phyloP scores from a whole-genome alignment of 495 filamentous ascomycete species.

The Amorphotheca resinae region DNA sequence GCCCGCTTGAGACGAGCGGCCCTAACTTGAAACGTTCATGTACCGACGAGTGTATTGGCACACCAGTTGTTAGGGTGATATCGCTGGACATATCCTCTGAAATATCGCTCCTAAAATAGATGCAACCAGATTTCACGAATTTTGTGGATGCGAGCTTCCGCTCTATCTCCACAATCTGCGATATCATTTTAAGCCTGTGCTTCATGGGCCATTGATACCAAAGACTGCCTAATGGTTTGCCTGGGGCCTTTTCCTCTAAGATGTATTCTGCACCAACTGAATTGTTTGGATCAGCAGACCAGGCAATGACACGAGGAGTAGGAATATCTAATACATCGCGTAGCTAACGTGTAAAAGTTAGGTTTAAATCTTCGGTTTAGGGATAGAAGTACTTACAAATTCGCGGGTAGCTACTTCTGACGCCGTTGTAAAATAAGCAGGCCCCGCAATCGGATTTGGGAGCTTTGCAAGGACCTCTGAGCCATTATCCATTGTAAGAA shows the following conservation, averaged over 20 bases:
- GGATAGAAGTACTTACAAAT: conserved; percentile 22
- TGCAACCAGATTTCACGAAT: conserved; percentile 9
- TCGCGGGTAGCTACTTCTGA: conserved; percentile 4
- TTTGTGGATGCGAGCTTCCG: conserved; percentile 10
- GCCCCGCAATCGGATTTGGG: conserved; percentile 14
- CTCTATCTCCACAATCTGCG: conserved; percentile 13
- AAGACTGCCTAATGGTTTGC: conserved; percentile 9
- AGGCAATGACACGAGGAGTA: conserved; percentile 12
- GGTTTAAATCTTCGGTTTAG: background rate
- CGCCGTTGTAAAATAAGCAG: conserved; percentile 14
- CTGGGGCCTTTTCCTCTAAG: conserved; percentile 14
- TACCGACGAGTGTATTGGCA: conserved; percentile 2
- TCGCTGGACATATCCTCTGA: conserved; percentile 3
- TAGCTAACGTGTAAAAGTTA: conserved; percentile 21
- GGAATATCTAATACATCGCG: conserved; percentile 24
- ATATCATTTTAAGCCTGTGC: conserved; percentile 4
- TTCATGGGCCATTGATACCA: conserved; percentile 10
- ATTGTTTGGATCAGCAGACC: conserved; percentile 13
- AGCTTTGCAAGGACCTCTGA: conserved; percentile 26
- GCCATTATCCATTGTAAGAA: conserved; percentile 31
- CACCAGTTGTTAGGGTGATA: conserved; percentile 1
- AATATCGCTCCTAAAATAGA: conserved; percentile 8
- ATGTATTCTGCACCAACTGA: conserved; percentile 17
- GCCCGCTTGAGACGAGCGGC: conserved; percentile 3
- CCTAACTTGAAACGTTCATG: conserved; percentile 11